Percentiles rank a stretch among this genome's conserved stretches.
Evolutionary conservation across 257 asterid species (phyloP).

Genomic region (Verbascum thapsus): DNA sequence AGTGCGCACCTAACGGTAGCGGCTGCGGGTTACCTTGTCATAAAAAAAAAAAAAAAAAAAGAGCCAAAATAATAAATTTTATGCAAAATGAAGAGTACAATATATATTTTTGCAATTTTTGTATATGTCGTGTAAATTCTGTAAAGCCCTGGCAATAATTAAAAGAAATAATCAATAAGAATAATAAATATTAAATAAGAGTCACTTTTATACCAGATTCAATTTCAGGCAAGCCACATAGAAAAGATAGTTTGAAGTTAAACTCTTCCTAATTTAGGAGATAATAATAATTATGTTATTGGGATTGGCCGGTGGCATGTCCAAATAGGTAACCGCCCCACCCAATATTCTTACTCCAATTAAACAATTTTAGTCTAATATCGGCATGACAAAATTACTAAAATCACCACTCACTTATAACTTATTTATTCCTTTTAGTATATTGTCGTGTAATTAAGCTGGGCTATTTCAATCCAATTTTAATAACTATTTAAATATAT

Average conservation of each 20-base stretch:
- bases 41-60: too few relatives aligned
- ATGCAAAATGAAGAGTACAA: too few relatives aligned
- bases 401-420: neutral
- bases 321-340: conserved; percentile 27
- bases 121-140: too few relatives aligned
- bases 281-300: neutral
- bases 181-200: neutral
- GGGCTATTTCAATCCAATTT: too few relatives aligned
- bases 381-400: neutral
- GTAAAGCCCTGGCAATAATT: neutral
- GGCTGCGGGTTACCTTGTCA: too few relatives aligned
- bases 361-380: neutral
- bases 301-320: conserved; percentile 26
- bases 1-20: too few relatives aligned
- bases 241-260: conserved; percentile 23
- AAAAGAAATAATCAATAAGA: neutral
- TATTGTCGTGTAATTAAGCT: neutral
- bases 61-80: too few relatives aligned
- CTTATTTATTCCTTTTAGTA: neutral
- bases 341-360: conserved; percentile 13
- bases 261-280: conserved; percentile 17
- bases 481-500: too few relatives aligned
- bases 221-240: neutral
- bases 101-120: too few relatives aligned
- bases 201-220: conserved; percentile 2